phyloP scores from a whole-genome alignment of 2,329 filamentous ascomycete genomes.

The Sporothrix variecibatus region DNA sequence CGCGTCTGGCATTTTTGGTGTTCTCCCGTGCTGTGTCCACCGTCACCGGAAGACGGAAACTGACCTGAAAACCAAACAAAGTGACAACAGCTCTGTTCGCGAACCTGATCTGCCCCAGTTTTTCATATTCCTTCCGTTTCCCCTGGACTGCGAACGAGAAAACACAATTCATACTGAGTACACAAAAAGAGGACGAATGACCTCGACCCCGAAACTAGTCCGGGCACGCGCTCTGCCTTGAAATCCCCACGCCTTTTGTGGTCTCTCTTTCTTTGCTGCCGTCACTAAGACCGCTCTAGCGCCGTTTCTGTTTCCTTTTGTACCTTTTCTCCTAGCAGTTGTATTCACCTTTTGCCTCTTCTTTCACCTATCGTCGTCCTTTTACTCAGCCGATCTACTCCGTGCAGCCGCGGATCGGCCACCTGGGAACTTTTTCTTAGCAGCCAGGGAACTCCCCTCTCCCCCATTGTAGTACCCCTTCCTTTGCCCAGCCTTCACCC shows the following conservation, averaged over 20 bases:
- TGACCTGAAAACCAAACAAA: neutral
- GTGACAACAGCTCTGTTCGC: neutral
- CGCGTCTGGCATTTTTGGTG: neutral
- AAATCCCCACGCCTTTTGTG: neutral
- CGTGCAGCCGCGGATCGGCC: constrained; percentile 31
- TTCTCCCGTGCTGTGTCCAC: neutral
- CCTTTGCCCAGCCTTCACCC: neutral
- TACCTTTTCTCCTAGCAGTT: neutral
- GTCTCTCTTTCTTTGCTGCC: neutral
- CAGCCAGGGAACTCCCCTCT: neutral
- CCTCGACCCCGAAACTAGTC: constrained; percentile 3
- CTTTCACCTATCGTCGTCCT: neutral
- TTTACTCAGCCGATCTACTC: constrained; percentile 29
- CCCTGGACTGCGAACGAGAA: neutral
- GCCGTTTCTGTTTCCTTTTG: neutral
- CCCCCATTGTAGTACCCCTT: neutral
- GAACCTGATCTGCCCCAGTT: neutral
- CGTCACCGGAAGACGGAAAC: neutral
- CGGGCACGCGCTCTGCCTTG: neutral
- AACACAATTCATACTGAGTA: neutral
- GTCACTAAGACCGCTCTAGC: neutral
- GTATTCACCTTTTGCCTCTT: neutral
- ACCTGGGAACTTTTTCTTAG: constrained; percentile 7
- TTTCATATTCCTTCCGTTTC: constrained; percentile 12
- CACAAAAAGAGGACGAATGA: neutral